Evolutionary conservation across 805 yeast genomes (phyloP).

Genomic region (Komagataella kurtzmanii): DNA sequence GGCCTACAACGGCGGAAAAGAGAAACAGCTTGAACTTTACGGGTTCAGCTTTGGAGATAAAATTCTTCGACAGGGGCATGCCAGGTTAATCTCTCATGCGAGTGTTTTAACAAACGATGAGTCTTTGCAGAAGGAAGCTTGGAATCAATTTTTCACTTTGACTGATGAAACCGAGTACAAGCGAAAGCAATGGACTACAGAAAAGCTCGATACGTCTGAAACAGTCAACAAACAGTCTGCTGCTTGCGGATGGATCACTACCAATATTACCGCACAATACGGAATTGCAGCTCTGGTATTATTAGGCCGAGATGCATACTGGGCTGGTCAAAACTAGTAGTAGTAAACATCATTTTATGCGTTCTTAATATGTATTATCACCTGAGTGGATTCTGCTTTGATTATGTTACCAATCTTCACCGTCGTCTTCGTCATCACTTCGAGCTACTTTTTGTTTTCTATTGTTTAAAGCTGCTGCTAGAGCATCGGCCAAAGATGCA

Average conservation of each 20-base stretch:
- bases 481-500: conserved; percentile 68
- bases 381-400: background rate
- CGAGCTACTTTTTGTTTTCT: conserved; percentile 73
- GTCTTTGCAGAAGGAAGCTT: conserved; percentile 1
- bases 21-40: too few relatives aligned
- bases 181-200: background rate
- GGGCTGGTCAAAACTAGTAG: background rate
- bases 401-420: background rate
- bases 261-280: conserved; percentile 2
- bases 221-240: background rate
- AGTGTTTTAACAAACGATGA: conserved; percentile 1
- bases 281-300: conserved; percentile 1
- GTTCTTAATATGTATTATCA: background rate
- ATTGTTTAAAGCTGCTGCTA: conserved; percentile 72
- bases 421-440: conserved; percentile 78
- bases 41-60: too few relatives aligned
- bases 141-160: conserved; percentile 4
- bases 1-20: too few relatives aligned
- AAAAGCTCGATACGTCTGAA: background rate
- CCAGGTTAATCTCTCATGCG: conserved; percentile 5
- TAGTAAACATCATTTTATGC: background rate
- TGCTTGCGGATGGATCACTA: conserved; percentile 1
- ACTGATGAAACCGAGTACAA: conserved; percentile 4
- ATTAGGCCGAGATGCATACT: too few relatives aligned
- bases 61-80: conserved; percentile 1